Conservation (phyloP, 2,329 filamentous ascomycete species). For the Didymellaceae sp. region DNA sequence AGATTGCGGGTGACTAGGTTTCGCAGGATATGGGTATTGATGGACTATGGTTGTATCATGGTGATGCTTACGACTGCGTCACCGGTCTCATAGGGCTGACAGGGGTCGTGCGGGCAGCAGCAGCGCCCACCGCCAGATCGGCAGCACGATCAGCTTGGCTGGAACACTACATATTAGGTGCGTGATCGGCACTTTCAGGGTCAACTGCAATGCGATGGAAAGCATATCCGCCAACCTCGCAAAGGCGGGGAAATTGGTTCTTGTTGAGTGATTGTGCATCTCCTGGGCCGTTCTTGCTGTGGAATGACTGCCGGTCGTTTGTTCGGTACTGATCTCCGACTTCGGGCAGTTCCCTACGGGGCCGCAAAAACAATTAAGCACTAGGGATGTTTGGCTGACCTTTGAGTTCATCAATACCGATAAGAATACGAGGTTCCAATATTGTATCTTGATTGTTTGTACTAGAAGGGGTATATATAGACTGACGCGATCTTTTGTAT, state of each 20-base stretch:
- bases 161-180: background rate
- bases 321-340: slow-evolving; percentile 5
- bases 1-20: background rate
- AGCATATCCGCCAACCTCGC: background rate
- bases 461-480: slow-evolving; percentile 16
- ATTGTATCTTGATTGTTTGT: slow-evolving; percentile 12
- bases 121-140: slow-evolving; percentile 5
- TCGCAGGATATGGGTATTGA: background rate
- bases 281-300: background rate
- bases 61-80: slow-evolving; percentile 22
- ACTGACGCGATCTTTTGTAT: slow-evolving; percentile 22
- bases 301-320: slow-evolving; percentile 1
- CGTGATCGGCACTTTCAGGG: slow-evolving; percentile 1
- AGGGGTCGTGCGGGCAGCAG: slow-evolving; percentile 10
- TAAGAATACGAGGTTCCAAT: slow-evolving; percentile 2
- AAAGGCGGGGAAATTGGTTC: background rate
- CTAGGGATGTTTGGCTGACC: slow-evolving; percentile 1
- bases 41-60: slow-evolving; percentile 3
- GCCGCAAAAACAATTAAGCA: background rate
- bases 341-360: background rate
- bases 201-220: slow-evolving; percentile 4
- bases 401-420: background rate
- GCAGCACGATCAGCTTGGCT: slow-evolving; percentile 8
- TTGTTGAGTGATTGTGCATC: slow-evolving; percentile 1
- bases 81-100: slow-evolving; percentile 18